Evolutionary conservation across 1,284 basidiomycete genomes (phyloP).

Genomic region (Pascua sp.): DNA sequence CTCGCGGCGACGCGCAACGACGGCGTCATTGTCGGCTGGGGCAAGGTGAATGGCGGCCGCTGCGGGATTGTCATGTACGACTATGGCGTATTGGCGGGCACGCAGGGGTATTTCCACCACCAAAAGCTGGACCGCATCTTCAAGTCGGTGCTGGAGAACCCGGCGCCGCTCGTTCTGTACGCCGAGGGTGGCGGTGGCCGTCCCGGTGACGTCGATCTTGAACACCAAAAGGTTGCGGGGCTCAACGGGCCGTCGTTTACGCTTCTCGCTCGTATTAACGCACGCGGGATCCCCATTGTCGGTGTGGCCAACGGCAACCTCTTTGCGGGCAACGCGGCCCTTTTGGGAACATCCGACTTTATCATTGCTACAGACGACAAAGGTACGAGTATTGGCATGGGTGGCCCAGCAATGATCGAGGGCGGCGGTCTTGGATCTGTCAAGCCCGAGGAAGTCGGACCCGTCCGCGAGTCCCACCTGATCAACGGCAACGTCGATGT

Average conservation of each 20-base stretch:
- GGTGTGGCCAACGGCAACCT: slow-evolving; percentile 20
- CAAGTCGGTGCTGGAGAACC: slow-evolving; percentile 15
- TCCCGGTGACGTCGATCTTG: slow-evolving; percentile 17
- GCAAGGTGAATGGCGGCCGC: slow-evolving; percentile 15
- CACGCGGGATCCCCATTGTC: slow-evolving; percentile 18
- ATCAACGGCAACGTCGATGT: slow-evolving; percentile 21
- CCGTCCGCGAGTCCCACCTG: slow-evolving; percentile 12
- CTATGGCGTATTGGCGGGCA: slow-evolving; percentile 19
- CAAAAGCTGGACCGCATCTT: slow-evolving; percentile 19
- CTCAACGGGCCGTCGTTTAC: slow-evolving; percentile 14
- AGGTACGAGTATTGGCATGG: slow-evolving; percentile 19
- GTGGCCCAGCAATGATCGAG: slow-evolving; percentile 21
- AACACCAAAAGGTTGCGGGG: slow-evolving; percentile 13
- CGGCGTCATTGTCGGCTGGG: slow-evolving; percentile 23
- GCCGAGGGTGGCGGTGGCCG: slow-evolving; percentile 21
- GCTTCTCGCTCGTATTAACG: slow-evolving; percentile 14
- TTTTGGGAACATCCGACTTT: slow-evolving; percentile 15
- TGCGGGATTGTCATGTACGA: slow-evolving; percentile 16
- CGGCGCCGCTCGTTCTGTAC: slow-evolving; percentile 17
- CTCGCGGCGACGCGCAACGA: slow-evolving; percentile 17
- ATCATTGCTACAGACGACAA: slow-evolving; percentile 17
- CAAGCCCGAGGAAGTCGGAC: slow-evolving; percentile 18
- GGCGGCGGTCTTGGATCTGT: slow-evolving; percentile 15
- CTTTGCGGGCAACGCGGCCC: slow-evolving; percentile 17
- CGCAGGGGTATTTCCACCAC: slow-evolving; percentile 22